phyloP scores from a whole-genome alignment of 1,284 basidiomycete species.

The Boletellus deceptivus region DNA sequence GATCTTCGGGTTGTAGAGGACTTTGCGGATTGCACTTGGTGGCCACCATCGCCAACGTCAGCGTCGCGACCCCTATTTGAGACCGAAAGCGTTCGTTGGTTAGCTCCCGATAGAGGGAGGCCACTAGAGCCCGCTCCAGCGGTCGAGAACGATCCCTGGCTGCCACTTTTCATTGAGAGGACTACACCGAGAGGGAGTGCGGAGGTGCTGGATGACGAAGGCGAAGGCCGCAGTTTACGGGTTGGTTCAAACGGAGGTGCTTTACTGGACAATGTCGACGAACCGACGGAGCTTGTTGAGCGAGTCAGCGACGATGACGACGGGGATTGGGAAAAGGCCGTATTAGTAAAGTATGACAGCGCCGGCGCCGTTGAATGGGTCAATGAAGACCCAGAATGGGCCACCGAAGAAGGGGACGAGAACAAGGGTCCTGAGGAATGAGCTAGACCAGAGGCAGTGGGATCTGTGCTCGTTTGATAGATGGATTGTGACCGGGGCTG shows the following conservation, averaged over 20 bases:
- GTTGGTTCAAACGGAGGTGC: slow-evolving; percentile 53
- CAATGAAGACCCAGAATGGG: slow-evolving; percentile 16
- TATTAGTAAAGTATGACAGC: slow-evolving; percentile 18
- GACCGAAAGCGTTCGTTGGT: slow-evolving; percentile 12
- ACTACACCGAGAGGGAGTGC: slow-evolving; percentile 13
- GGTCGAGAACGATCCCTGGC: slow-evolving; percentile 14
- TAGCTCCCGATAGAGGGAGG: slow-evolving; percentile 16
- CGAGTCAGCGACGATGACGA: slow-evolving; percentile 23
- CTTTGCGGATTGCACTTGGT: slow-evolving; percentile 8
- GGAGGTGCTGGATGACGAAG: slow-evolving; percentile 21
- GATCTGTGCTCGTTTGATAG: slow-evolving; percentile 23
- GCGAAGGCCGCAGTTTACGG: slow-evolving; percentile 26
- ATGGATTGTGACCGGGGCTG: slow-evolving; percentile 26
- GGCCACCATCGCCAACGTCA: slow-evolving; percentile 5
- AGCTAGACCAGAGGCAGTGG: slow-evolving; percentile 11
- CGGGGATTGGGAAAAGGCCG: slow-evolving; percentile 21
- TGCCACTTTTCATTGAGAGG: slow-evolving; percentile 8
- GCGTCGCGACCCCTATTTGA: slow-evolving; percentile 10
- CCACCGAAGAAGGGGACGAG: slow-evolving; percentile 19
- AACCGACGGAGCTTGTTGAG: slow-evolving; percentile 28
- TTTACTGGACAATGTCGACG: slow-evolving; percentile 49
- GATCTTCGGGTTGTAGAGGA: slow-evolving; percentile 11
- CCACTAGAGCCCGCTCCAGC: slow-evolving; percentile 7
- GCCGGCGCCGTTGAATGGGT: slow-evolving; percentile 12
- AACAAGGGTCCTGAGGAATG: slow-evolving; percentile 13